Evolutionary conservation across 2,329 filamentous ascomycete species (phyloP).

Genomic region (Domatiomyces catenatus): DNA sequence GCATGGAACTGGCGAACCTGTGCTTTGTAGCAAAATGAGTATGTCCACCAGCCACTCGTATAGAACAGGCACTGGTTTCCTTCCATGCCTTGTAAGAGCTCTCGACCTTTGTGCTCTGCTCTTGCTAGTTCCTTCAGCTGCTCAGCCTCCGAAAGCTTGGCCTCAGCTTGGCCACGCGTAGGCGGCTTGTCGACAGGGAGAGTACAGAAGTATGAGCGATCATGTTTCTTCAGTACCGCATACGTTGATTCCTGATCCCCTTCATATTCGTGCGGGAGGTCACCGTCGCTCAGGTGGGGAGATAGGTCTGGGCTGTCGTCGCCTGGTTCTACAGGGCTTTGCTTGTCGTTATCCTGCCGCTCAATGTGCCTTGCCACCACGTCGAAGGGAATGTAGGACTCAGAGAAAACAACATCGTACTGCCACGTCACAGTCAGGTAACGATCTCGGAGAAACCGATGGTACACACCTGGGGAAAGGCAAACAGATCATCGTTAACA

Average conservation of each 20-base stretch:
- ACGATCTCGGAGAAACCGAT: background rate
- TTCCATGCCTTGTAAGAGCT: conserved; percentile 62
- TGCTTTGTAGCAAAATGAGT: conserved; percentile 80
- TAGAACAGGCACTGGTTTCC: conserved; percentile 63
- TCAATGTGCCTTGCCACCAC: conserved; percentile 51
- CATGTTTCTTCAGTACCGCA: conserved; percentile 24
- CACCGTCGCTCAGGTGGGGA: conserved; percentile 1
- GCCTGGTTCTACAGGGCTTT: background rate
- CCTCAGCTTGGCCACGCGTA: conserved; percentile 49
- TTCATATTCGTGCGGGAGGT: conserved; percentile 42
- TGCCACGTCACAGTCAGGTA: conserved; percentile 24
- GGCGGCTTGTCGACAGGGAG: conserved; percentile 55
- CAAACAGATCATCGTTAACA: conserved; percentile 74
- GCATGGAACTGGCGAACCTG: conserved; percentile 86
- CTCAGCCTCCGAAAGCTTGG: conserved; percentile 46
- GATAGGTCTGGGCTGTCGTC: background rate
- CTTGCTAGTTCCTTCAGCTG: conserved; percentile 66
- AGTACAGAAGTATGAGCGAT: conserved; percentile 64
- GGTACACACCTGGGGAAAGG: conserved; percentile 60
- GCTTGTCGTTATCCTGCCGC: background rate
- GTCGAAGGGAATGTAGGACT: conserved; percentile 52
- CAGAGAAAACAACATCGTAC: conserved; percentile 67
- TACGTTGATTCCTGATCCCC: conserved; percentile 22
- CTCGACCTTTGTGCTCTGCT: conserved; percentile 63
- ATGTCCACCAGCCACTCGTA: conserved; percentile 86